These are phyloP conservation scores for Aspergillus olivimuriae DNA, from an alignment of 495 filamentous ascomycete species.

Conservation along the genomic window DNA sequence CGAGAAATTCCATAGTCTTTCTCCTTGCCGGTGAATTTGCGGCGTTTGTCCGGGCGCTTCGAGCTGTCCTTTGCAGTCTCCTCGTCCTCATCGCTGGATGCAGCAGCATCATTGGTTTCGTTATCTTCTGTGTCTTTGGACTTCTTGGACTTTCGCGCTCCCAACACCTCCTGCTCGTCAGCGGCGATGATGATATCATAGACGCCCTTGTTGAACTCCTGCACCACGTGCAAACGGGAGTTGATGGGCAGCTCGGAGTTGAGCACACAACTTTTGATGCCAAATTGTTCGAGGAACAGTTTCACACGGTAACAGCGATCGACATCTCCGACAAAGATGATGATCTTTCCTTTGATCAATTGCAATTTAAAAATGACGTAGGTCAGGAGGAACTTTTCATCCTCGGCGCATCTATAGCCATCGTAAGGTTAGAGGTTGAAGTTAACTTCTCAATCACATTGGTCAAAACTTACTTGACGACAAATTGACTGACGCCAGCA, in stretches of 20 bases:
- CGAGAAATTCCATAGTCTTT: conserved; percentile 90
- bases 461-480: conserved; percentile 73
- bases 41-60: conserved; percentile 48
- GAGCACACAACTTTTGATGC: conserved; percentile 85
- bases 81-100: conserved; percentile 31
- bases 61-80: conserved; percentile 20
- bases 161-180: conserved; percentile 84
- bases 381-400: conserved; percentile 91
- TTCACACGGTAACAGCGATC: conserved; percentile 93
- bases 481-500: conserved; percentile 73
- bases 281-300: conserved; percentile 94
- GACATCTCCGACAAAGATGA: conserved; percentile 90
- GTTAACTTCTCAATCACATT: no score
- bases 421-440: no score
- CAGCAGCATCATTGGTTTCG: conserved; percentile 20
- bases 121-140: conserved; percentile 17
- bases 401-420: conserved; percentile 80
- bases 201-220: conserved; percentile 92
- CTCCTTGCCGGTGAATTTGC: conserved; percentile 54
- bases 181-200: conserved; percentile 98
- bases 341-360: conserved; percentile 87
- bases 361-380: conserved; percentile 95
- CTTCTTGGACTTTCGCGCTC: conserved; percentile 39
- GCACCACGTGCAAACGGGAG: conserved; percentile 84
- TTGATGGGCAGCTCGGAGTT: conserved; percentile 95